A percentile compares a stretch with the other conserved stretches of the same genome.
Conservation (phyloP, 441 rosid species). For the Erysimum pusillum region DNA sequence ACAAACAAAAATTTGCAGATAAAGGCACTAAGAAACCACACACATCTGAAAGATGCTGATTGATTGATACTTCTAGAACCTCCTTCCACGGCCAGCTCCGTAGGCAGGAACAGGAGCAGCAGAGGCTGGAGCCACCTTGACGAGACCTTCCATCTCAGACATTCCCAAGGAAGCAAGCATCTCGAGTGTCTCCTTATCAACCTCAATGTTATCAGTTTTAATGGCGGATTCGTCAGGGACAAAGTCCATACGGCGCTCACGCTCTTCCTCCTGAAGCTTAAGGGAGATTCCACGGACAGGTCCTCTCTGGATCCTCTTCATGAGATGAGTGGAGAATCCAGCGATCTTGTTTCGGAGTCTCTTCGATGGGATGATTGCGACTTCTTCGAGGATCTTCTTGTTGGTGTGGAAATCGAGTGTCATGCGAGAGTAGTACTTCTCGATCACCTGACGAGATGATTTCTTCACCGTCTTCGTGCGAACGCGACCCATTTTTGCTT, state of each 20-base stretch:
- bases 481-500: slow-evolving; percentile 65
- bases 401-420: slow-evolving; percentile 71
- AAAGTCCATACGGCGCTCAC: slow-evolving; percentile 79
- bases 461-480: slow-evolving; percentile 80
- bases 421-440: slow-evolving; percentile 61
- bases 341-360: slow-evolving; percentile 76
- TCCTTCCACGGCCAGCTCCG: slow-evolving; percentile 49
- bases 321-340: slow-evolving; percentile 71
- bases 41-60: neutral
- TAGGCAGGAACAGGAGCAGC: slow-evolving; percentile 38
- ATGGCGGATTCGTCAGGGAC: slow-evolving; percentile 75
- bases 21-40: neutral
- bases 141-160: slow-evolving; percentile 56
- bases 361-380: slow-evolving; percentile 77
- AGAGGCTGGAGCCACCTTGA: slow-evolving; percentile 49
- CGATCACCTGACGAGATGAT: slow-evolving; percentile 73
- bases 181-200: slow-evolving; percentile 71
- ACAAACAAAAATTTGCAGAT: slow-evolving; percentile 36
- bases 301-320: slow-evolving; percentile 68
- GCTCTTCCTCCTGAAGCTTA: slow-evolving; percentile 76
- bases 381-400: slow-evolving; percentile 77
- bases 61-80: slow-evolving; percentile 41
- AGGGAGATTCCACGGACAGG: slow-evolving; percentile 70
- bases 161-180: slow-evolving; percentile 77
- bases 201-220: slow-evolving; percentile 60